Evolutionary conservation across 208 protist genomes (phyloP).

Genomic region (Leishmania lainsoni): DNA sequence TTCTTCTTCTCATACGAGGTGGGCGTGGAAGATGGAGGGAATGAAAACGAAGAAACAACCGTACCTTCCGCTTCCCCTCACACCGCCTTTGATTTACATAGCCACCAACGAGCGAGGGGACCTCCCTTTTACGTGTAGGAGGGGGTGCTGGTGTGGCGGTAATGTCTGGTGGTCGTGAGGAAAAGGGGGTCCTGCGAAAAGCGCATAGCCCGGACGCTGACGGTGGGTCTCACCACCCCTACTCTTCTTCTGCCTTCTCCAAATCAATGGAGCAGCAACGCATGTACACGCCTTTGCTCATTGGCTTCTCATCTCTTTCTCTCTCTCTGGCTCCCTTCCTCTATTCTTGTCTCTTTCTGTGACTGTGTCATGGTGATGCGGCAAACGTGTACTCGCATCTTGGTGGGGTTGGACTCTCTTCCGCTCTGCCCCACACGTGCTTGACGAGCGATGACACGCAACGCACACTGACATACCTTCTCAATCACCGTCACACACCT

Average conservation of each 20-base stretch:
- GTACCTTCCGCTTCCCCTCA: not conserved
- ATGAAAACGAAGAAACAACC: conserved; percentile 5
- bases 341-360: not conserved
- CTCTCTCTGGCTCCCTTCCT: not conserved
- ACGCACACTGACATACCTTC: not conserved
- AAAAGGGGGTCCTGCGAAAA: not conserved
- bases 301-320: not conserved
- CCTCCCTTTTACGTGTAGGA: not conserved
- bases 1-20: not conserved
- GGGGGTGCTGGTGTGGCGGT: not conserved
- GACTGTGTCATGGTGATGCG: not conserved
- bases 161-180: not conserved
- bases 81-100: not conserved
- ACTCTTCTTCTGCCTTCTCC: not conserved
- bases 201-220: not conserved
- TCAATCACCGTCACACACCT: not conserved
- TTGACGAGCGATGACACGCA: not conserved
- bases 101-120: not conserved
- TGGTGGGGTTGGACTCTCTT: not conserved
- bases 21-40: not conserved
- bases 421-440: not conserved
- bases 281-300: not conserved
- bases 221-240: not conserved
- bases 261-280: not conserved
- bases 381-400: not conserved